phyloP scores from a whole-genome alignment of 768 basidiomycete species.

The Leccinum ochraceum region DNA sequence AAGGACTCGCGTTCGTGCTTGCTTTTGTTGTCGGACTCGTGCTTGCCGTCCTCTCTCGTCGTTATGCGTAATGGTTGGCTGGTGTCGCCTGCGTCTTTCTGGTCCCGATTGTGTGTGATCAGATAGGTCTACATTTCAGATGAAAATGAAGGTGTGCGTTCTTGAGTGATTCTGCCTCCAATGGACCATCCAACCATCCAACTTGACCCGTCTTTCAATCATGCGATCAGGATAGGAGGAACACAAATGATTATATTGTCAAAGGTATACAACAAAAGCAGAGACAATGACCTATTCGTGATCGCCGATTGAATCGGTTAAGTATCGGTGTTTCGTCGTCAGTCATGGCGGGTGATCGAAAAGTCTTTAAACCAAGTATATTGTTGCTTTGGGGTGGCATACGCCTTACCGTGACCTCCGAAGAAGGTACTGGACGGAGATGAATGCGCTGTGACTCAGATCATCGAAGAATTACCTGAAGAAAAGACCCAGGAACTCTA shows the following conservation, averaged over 20 bases:
- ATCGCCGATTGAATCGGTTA: background rate
- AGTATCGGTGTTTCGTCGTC: background rate
- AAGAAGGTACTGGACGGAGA: constrained; percentile 63
- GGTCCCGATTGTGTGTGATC: background rate
- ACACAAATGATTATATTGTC: background rate
- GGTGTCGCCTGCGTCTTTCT: background rate
- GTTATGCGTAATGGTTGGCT: background rate
- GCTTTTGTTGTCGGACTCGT: constrained; percentile 29
- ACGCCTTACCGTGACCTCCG: constrained; percentile 67
- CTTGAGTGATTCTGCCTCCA: too few relatives aligned
- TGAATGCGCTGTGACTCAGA: background rate
- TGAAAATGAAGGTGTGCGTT: too few relatives aligned
- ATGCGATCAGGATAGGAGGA: background rate
- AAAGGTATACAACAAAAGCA: background rate
- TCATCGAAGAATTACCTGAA: constrained; percentile 59
- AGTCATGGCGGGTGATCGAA: constrained; percentile 39
- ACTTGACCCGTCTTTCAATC: background rate
- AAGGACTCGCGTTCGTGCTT: constrained; percentile 18
- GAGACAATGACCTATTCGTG: background rate
- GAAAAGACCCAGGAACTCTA: constrained; percentile 60
- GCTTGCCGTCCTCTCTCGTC: constrained; percentile 22
- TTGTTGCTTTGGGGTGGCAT: constrained; percentile 74
- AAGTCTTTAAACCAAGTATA: constrained; percentile 79
- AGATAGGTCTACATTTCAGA: background rate
- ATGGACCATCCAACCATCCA: too few relatives aligned